A percentile compares a stretch with the other conserved stretches of the same genome.
Conservation (phyloP, 805 yeast species). For the Barnettozyma populi region DNA sequence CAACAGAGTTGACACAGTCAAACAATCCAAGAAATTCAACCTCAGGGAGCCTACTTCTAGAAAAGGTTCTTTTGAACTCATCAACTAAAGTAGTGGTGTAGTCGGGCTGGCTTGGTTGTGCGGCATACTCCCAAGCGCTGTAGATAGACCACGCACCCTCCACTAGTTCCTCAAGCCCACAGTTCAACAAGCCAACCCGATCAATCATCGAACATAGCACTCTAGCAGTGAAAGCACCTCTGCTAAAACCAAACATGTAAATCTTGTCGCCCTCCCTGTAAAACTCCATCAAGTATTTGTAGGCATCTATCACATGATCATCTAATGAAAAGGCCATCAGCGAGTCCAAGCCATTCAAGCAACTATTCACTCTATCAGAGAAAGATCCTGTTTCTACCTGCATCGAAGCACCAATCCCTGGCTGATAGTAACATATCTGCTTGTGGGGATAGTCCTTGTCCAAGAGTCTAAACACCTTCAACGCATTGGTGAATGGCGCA, state of each 20-base stretch:
- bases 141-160: slow-evolving; percentile 60
- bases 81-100: slow-evolving; percentile 40
- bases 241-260: slow-evolving; percentile 52
- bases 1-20: slow-evolving; percentile 67
- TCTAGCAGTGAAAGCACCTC: slow-evolving; percentile 66
- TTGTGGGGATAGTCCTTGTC: slow-evolving; percentile 35
- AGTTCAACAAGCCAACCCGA: slow-evolving; percentile 51
- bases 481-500: slow-evolving; percentile 47
- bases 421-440: slow-evolving; percentile 61
- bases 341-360: slow-evolving; percentile 33
- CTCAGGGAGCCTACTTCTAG: slow-evolving; percentile 35
- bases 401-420: slow-evolving; percentile 58
- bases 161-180: slow-evolving; percentile 51
- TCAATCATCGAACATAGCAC: slow-evolving; percentile 62
- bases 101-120: slow-evolving; percentile 46
- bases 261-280: slow-evolving; percentile 47
- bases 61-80: slow-evolving; percentile 52
- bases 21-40: slow-evolving; percentile 62
- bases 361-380: slow-evolving; percentile 15
- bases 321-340: slow-evolving; percentile 50
- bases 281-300: slow-evolving; percentile 43
- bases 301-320: slow-evolving; percentile 53
- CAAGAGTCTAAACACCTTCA: slow-evolving; percentile 47
- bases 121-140: slow-evolving; percentile 52
- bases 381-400: slow-evolving; percentile 30